Conservation (phyloP, 345 rosid genomes). For the Murraya koenigii region DNA sequence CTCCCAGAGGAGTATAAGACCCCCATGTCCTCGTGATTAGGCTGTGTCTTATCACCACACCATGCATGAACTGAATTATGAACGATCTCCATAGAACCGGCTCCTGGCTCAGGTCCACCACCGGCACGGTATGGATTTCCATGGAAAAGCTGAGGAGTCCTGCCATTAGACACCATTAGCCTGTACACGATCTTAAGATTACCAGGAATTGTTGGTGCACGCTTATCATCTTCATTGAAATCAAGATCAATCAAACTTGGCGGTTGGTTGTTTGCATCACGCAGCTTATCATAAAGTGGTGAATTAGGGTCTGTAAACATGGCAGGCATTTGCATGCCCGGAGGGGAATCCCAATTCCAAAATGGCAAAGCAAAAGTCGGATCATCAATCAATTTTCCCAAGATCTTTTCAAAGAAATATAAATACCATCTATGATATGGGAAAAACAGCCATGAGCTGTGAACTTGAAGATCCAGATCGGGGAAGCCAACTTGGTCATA, state of each 20-base stretch:
- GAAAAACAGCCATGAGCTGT: slow-evolving; percentile 58
- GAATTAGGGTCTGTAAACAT: slow-evolving; percentile 41
- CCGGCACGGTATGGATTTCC: slow-evolving; percentile 56
- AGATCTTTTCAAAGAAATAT: slow-evolving; percentile 48
- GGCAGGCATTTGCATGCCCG: slow-evolving; percentile 55
- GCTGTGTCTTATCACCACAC: slow-evolving; percentile 50
- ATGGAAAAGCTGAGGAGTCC: slow-evolving; percentile 40
- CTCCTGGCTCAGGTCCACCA: slow-evolving; percentile 44
- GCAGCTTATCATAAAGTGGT: slow-evolving; percentile 35
- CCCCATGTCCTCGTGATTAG: slow-evolving; percentile 61
- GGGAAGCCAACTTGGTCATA: slow-evolving; percentile 54
- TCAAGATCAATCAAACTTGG: slow-evolving; percentile 43
- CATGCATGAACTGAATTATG: slow-evolving; percentile 49
- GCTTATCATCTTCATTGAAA: too few species aligned
- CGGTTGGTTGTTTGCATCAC: slow-evolving; percentile 36
- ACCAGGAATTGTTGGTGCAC: slow-evolving; percentile 16
- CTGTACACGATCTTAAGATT: slow-evolving; percentile 54
- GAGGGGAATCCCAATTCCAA: slow-evolving; percentile 65
- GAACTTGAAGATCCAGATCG: slow-evolving; percentile 46
- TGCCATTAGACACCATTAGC: slow-evolving; percentile 54
- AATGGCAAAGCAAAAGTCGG: slow-evolving; percentile 55
- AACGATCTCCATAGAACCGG: slow-evolving; percentile 46
- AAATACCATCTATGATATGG: slow-evolving; percentile 59
- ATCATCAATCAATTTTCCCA: slow-evolving; percentile 54
- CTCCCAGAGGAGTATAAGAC: slow-evolving; percentile 55